These are phyloP conservation scores for Fusarium nanum DNA, from an alignment of 2,329 filamentous ascomycete species.

Conservation along the genomic window DNA sequence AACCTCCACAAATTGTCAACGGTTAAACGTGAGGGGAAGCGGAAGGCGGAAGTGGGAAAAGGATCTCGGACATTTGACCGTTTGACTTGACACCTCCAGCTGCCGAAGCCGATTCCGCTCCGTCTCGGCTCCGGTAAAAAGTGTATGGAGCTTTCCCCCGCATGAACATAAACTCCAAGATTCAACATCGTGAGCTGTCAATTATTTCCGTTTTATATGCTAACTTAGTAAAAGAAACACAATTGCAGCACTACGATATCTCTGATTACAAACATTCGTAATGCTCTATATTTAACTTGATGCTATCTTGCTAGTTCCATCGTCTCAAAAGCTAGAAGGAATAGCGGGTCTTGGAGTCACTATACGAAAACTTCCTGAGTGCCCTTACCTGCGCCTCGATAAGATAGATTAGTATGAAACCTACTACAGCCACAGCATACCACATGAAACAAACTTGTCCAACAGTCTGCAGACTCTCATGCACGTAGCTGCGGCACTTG, in stretches of 20 bases:
- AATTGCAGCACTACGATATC: neutral
- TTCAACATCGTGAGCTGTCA: neutral
- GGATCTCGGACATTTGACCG: slow-evolving; percentile 1
- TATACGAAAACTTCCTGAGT: neutral
- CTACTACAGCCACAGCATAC: neutral
- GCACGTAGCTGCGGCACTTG: neutral
- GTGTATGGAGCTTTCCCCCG: slow-evolving; percentile 7
- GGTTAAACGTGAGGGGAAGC: slow-evolving; percentile 25
- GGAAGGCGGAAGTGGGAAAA: neutral
- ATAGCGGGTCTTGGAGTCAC: neutral
- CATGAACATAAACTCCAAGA: slow-evolving; percentile 2
- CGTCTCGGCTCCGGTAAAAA: slow-evolving; percentile 29
- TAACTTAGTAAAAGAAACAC: too few relatives aligned
- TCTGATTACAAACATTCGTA: neutral
- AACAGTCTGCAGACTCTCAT: neutral
- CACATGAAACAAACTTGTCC: neutral
- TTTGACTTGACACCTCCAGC: slow-evolving; percentile 14
- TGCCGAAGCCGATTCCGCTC: slow-evolving; percentile 31
- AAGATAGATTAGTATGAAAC: too few relatives aligned
- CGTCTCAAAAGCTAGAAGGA: neutral
- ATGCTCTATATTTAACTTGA: neutral
- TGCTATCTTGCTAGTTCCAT: neutral
- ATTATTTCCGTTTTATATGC: slow-evolving; percentile 9
- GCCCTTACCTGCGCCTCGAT: too few relatives aligned
- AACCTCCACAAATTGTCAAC: slow-evolving; percentile 23